A percentile compares a stretch with the other conserved stretches of the same genome.
Conservation (phyloP, 805 yeast species). For the Saccharomycopsis amapae region DNA sequence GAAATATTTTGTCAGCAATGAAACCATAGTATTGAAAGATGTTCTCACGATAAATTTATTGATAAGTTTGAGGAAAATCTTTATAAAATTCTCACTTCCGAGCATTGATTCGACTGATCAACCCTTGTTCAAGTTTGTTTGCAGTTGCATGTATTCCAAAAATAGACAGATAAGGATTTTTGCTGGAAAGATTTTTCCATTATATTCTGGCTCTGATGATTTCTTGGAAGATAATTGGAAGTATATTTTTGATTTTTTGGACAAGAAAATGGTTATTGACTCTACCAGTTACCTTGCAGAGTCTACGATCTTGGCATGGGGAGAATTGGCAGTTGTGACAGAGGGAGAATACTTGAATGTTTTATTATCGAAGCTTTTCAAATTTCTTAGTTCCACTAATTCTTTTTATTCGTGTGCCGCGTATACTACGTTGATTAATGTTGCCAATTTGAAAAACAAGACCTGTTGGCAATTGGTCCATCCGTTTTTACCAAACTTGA, state of each 20-base stretch:
- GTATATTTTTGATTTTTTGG: constrained; percentile 14
- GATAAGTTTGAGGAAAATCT: constrained; percentile 39
- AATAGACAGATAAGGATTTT: constrained; percentile 52
- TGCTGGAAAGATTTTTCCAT: constrained; percentile 46
- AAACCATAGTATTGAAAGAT: constrained; percentile 24
- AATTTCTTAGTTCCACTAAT: constrained; percentile 56
- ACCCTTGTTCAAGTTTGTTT: constrained; percentile 35
- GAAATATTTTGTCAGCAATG: constrained; percentile 25
- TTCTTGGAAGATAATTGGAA: constrained; percentile 27
- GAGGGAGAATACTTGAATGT: constrained; percentile 65
- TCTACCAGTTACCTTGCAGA: constrained; percentile 14
- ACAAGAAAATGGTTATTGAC: constrained; percentile 14
- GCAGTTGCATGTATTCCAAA: constrained; percentile 32
- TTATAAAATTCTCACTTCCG: constrained; percentile 48
- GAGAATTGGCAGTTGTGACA: constrained; percentile 53
- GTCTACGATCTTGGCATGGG: constrained; percentile 38
- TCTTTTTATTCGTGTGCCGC: constrained; percentile 64
- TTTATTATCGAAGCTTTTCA: constrained; percentile 56
- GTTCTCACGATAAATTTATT: constrained; percentile 38
- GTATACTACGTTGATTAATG: constrained; percentile 50
- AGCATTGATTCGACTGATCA: constrained; percentile 22
- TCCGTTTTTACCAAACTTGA: constrained; percentile 70
- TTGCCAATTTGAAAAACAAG: constrained; percentile 47
- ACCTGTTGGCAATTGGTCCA: constrained; percentile 76
- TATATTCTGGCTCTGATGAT: constrained; percentile 37